Evolutionary conservation across 2,329 filamentous ascomycete species (phyloP).

Genomic region (Diplocarpon mali): DNA sequence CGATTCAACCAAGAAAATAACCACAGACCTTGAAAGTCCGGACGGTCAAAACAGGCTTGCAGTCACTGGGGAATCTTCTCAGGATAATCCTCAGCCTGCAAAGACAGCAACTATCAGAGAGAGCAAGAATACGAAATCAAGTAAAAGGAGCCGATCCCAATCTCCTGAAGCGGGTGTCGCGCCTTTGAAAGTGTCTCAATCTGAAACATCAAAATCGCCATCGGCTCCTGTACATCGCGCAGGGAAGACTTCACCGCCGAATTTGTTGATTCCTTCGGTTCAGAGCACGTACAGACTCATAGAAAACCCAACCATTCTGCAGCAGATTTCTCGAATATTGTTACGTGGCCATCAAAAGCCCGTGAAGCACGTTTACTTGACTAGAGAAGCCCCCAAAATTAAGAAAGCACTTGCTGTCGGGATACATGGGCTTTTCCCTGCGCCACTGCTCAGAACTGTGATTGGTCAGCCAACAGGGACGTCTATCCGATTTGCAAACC

Average conservation of each 20-base stretch:
- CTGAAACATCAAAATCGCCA: conserved; percentile 13
- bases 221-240: conserved; percentile 14
- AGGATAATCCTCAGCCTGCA: conserved; percentile 34
- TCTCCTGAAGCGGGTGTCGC: conserved; percentile 18
- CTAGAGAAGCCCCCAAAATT: conserved; percentile 58
- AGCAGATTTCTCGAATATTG: conserved; percentile 50
- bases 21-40: conserved; percentile 3
- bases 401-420: conserved; percentile 87
- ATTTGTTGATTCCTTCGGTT: conserved; percentile 61
- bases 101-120: conserved; percentile 14
- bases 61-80: conserved; percentile 44
- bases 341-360: conserved; percentile 44
- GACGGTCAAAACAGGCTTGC: conserved; percentile 36
- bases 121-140: conserved; percentile 16
- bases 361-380: conserved; percentile 60
- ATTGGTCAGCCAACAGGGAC: conserved; percentile 93
- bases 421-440: conserved; percentile 88
- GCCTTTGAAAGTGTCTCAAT: conserved; percentile 8
- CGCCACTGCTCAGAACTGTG: conserved; percentile 74
- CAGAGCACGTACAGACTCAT: conserved; percentile 55
- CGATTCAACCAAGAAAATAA: conserved; percentile 23
- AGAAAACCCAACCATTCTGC: conserved; percentile 58
- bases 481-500: conserved; percentile 83
- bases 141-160: conserved; percentile 18
- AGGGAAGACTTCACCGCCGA: conserved; percentile 34